Conservation (phyloP, 2,329 filamentous ascomycete species). For the Fusarium haematococcum region DNA sequence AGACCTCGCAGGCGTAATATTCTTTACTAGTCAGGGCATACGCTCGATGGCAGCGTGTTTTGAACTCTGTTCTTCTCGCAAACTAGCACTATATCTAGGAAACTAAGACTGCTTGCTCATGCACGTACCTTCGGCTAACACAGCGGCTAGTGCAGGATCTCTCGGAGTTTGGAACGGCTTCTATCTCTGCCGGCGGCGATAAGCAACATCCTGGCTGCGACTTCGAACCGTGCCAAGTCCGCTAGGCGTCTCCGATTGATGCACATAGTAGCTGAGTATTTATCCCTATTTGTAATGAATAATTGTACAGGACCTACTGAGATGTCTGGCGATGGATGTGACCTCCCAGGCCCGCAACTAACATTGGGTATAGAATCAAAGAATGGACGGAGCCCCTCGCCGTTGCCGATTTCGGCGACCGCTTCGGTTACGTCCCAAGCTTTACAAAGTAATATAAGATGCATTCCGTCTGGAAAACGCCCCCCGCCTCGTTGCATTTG, state of each 20-base stretch:
- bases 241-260: neutral
- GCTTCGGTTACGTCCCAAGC: neutral
- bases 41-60: neutral
- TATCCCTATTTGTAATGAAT: neutral
- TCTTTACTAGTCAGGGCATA: neutral
- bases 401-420: neutral
- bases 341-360: neutral
- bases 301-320: neutral
- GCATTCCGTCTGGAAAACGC: neutral
- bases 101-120: neutral
- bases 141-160: neutral
- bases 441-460: constrained; percentile 1
- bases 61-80: neutral
- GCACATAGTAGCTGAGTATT: neutral
- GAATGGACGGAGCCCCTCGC: neutral
- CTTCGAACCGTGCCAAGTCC: neutral
- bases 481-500: neutral
- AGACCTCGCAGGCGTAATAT: neutral
- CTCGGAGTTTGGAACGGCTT: neutral
- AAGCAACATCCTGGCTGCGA: neutral
- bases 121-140: neutral
- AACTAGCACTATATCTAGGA: neutral
- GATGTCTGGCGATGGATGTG: neutral
- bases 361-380: neutral
- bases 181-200: neutral